Conservation (phyloP, 148 eudicot genomes). For the Chenopodium suecicum region DNA sequence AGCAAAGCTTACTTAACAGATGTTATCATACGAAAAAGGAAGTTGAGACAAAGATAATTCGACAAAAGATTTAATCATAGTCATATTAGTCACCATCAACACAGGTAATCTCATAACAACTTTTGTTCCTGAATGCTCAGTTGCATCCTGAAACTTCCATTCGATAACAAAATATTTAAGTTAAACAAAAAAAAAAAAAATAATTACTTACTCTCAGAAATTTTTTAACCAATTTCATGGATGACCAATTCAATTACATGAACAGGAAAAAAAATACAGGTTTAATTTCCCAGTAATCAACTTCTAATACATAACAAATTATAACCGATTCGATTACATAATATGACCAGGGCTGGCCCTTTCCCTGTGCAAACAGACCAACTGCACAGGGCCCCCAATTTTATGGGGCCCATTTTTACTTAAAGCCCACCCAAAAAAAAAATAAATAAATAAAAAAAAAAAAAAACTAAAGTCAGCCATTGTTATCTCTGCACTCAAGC, state of each 20-base stretch:
- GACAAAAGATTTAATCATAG: background rate
- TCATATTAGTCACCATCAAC: slow-evolving; percentile 22
- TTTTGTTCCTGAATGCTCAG: background rate
- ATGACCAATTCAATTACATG: slow-evolving; percentile 17
- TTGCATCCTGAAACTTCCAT: background rate
- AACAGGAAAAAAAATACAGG: background rate
- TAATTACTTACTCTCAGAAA: background rate
- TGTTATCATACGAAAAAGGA: background rate
- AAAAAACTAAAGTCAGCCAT: too few relatives aligned
- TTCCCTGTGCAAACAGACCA: too few relatives aligned
- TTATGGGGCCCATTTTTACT: too few relatives aligned
- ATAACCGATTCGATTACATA: too few relatives aligned
- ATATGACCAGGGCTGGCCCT: too few relatives aligned
- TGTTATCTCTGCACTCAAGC: too few relatives aligned
- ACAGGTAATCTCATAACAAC: slow-evolving; percentile 19
- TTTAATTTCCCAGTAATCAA: background rate
- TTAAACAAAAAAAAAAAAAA: background rate
- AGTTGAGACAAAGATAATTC: slow-evolving; percentile 1
- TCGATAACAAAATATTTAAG: background rate
- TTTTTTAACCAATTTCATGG: background rate
- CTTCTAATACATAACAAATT: too few relatives aligned
- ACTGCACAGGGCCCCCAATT: too few relatives aligned
- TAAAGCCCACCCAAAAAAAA: too few relatives aligned
- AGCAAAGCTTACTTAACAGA: slow-evolving; percentile 13
- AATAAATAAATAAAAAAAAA: too few relatives aligned